Base-by-base conservation (phyloP, 1,284 basidiomycete genomes). In the Cryptococcus sp. region DNA sequence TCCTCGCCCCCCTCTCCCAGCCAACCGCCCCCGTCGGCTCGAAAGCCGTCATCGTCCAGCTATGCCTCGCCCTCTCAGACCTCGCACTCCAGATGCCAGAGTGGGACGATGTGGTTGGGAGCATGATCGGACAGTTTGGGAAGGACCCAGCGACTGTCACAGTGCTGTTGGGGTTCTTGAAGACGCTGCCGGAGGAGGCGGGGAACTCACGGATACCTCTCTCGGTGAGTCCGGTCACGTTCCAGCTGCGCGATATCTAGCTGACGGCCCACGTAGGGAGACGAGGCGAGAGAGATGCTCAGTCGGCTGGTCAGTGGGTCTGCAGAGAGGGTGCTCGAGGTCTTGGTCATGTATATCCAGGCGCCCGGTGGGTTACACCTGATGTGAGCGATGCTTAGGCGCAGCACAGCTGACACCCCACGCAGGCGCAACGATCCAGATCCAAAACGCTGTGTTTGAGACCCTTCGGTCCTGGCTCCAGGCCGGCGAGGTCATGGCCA, bases 291-390 rank as follows among this genome's bases (percentile, higher is more conserved):
- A 24, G 83, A 86, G 42, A 82, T 89, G 65, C 82, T 85, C 15
- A 75, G 81, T 33, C 78, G 80, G 18, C 77, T 97, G 39, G 80
- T 98, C 39, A 85, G 87, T 6, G 82, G 78, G 9, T 91, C 92
- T 61, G 83, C 88, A 0, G 79, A 83, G 45, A 82, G 86, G 68
- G 85, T 98, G 9, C 75, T 97, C 48, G 84, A 86, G 51, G 77
- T 97, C 50, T 79, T 98, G 59, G 81, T 87, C 3, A 85, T 98
- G 85, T 98, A 98, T 72, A 84, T 94, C 38, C 86, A 88, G 67
- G 95, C 95, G 1, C 72, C 83, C 63, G 95, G 94, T 92, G 69
- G 62, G 86, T 73, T 38, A 13, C 21, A 4, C 49, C 24, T 48
- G 11, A 16, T n/a, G 16, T 36, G 39, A 21, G 23, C 21, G 21